These are phyloP conservation scores for Uronychia setigera DNA, from an alignment of 73 alveolate genomes.

Conservation along the genomic window DNA sequence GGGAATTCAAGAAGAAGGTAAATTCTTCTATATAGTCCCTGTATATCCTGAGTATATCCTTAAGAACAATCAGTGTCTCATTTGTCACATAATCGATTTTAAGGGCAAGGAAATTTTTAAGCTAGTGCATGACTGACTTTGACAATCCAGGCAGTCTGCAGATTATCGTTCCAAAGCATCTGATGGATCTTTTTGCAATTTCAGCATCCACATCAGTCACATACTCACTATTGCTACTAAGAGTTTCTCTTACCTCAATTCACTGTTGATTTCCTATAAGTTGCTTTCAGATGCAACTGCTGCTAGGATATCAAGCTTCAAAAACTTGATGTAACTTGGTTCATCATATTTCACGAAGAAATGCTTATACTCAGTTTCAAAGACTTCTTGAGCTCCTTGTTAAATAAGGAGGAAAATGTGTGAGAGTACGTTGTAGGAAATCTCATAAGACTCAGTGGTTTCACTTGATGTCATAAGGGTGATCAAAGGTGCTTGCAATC, in stretches of 20 bases:
- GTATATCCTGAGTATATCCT: slow-evolving; percentile 77
- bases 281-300: slow-evolving; percentile 62
- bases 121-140: slow-evolving; percentile 68
- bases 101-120: slow-evolving; percentile 74
- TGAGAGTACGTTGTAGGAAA: slow-evolving; percentile 89
- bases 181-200: slow-evolving; percentile 80
- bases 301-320: slow-evolving; percentile 89
- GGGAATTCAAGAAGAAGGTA: slow-evolving; percentile 37
- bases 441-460: slow-evolving; percentile 90
- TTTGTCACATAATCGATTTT: slow-evolving; percentile 75
- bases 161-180: slow-evolving; percentile 81
- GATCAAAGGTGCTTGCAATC: slow-evolving; percentile 96
- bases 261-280: slow-evolving; percentile 81
- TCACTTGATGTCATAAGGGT: slow-evolving; percentile 95
- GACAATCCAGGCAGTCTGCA: slow-evolving; percentile 71
- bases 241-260: slow-evolving; percentile 31
- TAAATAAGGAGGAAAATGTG: slow-evolving; percentile 88
- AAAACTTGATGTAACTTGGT: slow-evolving; percentile 92
- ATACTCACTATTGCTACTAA: slow-evolving; percentile 70
- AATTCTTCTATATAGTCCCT: slow-evolving; percentile 72
- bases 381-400: slow-evolving; percentile 88
- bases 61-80: slow-evolving; percentile 73
- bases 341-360: slow-evolving; percentile 97
- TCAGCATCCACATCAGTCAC: slow-evolving; percentile 92
- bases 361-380: slow-evolving; percentile 91